phyloP scores from a whole-genome alignment of 2,329 filamentous ascomycete genomes.

The Monascus ruber region DNA sequence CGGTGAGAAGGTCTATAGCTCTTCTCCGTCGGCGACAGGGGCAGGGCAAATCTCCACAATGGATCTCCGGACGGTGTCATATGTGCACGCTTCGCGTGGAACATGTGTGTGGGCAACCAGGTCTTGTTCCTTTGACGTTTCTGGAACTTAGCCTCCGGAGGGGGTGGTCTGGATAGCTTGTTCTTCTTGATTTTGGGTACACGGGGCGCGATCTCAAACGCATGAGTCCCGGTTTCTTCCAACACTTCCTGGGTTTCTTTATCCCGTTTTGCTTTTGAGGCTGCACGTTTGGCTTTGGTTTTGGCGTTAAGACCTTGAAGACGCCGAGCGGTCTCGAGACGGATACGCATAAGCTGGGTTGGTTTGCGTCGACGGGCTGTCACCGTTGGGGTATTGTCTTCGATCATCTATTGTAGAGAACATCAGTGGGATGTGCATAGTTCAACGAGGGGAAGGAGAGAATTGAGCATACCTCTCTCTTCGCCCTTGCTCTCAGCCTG shows the following conservation, averaged over 20 bases:
- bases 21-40: conserved; percentile 78
- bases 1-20: conserved; percentile 80
- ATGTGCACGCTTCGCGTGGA: conserved; percentile 80
- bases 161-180: conserved; percentile 52
- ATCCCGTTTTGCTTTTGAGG: conserved; percentile 35
- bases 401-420: conserved; percentile 52
- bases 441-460: not conserved
- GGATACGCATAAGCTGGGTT: conserved; percentile 35
- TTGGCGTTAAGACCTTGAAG: conserved; percentile 49
- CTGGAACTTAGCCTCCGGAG: conserved; percentile 59
- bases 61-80: conserved; percentile 72
- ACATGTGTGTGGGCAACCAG: conserved; percentile 90
- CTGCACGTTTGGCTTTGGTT: conserved; percentile 28
- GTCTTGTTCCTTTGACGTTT: conserved; percentile 82
- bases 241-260: conserved; percentile 12
- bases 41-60: conserved; percentile 83
- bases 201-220: conserved; percentile 27
- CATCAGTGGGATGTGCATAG: not conserved
- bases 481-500: conserved; percentile 58
- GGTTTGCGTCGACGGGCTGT: conserved; percentile 43
- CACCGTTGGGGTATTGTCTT: conserved; percentile 82
- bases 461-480: conserved; percentile 40
- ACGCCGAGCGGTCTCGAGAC: conserved; percentile 65
- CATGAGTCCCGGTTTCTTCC: conserved; percentile 17
- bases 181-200: conserved; percentile 60